Conservation (phyloP, 257 asterid genomes). For the Craterostigma plantagineum region DNA sequence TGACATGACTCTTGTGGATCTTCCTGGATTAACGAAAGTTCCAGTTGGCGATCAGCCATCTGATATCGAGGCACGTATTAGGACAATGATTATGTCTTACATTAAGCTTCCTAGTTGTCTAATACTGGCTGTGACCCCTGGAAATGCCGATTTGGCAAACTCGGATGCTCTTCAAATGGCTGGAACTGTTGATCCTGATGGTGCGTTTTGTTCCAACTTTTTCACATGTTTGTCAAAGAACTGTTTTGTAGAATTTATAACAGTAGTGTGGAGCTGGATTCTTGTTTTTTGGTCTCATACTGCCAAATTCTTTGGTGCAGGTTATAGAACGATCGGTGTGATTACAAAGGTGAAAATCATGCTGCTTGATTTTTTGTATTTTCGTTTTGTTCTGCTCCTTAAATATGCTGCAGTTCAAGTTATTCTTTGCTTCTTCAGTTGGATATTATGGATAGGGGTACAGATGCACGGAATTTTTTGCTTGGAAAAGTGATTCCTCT, state of each 20-base stretch:
- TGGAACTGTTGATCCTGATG: conserved; percentile 89
- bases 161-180: conserved; percentile 99
- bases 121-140: conserved; percentile 92
- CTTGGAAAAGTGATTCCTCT: conserved; percentile 97
- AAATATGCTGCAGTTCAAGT: background rate
- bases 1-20: conserved; percentile 87
- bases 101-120: conserved; percentile 58
- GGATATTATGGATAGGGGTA: conserved; percentile 98
- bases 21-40: conserved; percentile 89
- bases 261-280: too few species aligned
- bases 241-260: background rate
- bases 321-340: conserved; percentile 85
- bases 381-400: conserved; percentile 1
- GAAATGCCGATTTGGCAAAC: conserved; percentile 86
- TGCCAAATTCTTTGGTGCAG: conserved; percentile 26
- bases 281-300: conserved; percentile 7
- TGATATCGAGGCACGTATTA: conserved; percentile 85
- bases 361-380: conserved; percentile 2
- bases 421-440: conserved; percentile 36
- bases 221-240: too few species aligned
- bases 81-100: conserved; percentile 84
- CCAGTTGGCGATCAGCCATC: conserved; percentile 98
- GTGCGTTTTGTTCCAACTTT: conserved; percentile 16
- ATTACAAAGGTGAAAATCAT: conserved; percentile 56
- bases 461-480: conserved; percentile 81